Conservation (phyloP, 129 eudicot genomes). For the Ambrosia artemisiifolia region DNA sequence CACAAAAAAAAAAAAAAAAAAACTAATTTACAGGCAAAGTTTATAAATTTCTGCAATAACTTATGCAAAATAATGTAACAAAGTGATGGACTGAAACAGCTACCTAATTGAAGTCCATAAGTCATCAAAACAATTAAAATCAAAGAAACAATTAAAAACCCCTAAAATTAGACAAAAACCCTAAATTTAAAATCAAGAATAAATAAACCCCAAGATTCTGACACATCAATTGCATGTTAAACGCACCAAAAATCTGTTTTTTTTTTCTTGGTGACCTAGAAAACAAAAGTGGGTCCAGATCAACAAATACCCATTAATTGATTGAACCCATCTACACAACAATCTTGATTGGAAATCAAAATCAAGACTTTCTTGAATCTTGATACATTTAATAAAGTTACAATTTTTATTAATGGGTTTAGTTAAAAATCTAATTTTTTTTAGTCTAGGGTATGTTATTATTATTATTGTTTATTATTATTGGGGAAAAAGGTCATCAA, state of each 20-base stretch:
- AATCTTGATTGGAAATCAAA: slow-evolving; percentile 7
- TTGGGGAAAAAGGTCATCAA: slow-evolving; percentile 46
- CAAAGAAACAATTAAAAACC: slow-evolving; percentile 19
- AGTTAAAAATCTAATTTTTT: slow-evolving; percentile 28
- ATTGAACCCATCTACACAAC: slow-evolving; percentile 24
- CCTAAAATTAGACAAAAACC: slow-evolving; percentile 20
- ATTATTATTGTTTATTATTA: slow-evolving; percentile 15
- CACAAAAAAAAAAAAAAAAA: slow-evolving; percentile 17
- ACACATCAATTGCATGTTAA: slow-evolving; percentile 30
- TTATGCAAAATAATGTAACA: slow-evolving; percentile 10
- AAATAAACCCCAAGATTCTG: slow-evolving; percentile 13
- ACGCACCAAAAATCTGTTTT: slow-evolving; percentile 1
- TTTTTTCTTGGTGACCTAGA: slow-evolving; percentile 41
- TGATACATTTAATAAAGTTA: slow-evolving; percentile 15
- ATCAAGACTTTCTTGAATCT: slow-evolving; percentile 19
- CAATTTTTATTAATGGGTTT: not conserved
- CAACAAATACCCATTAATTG: slow-evolving; percentile 36
- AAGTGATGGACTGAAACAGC: slow-evolving; percentile 15
- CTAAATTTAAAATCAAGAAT: slow-evolving; percentile 28
- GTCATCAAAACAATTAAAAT: slow-evolving; percentile 19
- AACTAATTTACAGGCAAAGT: slow-evolving; percentile 16
- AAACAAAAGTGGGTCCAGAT: slow-evolving; percentile 54
- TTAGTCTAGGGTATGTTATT: slow-evolving; percentile 30
- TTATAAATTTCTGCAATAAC: slow-evolving; percentile 18
- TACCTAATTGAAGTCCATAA: slow-evolving; percentile 24